Base-by-base conservation (phyloP, 108 stramenopile species). In the Skeletonema marinoi region DNA sequence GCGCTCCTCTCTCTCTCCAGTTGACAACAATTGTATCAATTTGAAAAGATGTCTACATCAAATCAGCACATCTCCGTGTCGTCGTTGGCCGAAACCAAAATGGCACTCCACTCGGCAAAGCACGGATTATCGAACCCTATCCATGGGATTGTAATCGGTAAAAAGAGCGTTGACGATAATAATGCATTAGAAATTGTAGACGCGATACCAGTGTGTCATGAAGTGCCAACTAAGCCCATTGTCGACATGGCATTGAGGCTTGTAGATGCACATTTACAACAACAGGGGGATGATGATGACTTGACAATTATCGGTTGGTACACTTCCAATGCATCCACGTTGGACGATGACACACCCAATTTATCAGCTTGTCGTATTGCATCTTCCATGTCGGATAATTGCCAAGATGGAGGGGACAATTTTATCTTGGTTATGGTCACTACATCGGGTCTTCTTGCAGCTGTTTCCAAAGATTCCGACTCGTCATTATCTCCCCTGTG, bases 221-320 rank as follows among this genome's bases (percentile, higher is more conserved):
- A 88, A 70, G 77, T 64, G n/a, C 93, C 93, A 1, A 93, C 93
- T 11, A 79, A 79, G 25, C 83, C 89, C 7, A 66, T 93, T 1
- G 69, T 93, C 4, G 90, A 93, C 33, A 88, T 82, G 35, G 87
- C 90, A 10, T 59, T 89, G 16, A 81, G 81, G 3, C 42, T 93
- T 35, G 66, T 79, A 16, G 72, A 65, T 17, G 78, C 78, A 29
- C 66, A 74, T 48, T 60, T 80, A 36, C 31, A 72, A 14, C 21
- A 35, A 16, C 54, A 39, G n/a, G 25, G 60, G 6, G 19, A 8
- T 14, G 66, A 8, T 14, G 66, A 42, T 14, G 38, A 64, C 58
- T 31, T 64, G 25, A 68, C 25, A 33, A 83, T 93, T 62, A 78
- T 93, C 12, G 93, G 93, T 32, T 93, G 93, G 93, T 93, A 88